Evolutionary conservation across 371 early-diverging fungal genomes (phyloP).

Genomic region (Cokeromyces recurvatus): DNA sequence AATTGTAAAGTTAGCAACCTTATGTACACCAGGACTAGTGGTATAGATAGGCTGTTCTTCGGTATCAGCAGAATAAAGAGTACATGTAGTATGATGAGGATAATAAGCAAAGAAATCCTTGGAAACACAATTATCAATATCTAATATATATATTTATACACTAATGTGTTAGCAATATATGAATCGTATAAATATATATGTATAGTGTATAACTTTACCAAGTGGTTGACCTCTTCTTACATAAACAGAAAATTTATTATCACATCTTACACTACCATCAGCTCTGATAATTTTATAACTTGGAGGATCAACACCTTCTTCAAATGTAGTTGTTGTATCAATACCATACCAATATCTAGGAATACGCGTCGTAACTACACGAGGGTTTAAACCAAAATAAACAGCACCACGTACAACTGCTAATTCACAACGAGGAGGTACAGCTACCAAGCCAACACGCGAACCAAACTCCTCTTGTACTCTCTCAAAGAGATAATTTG

Average conservation of each 20-base stretch:
- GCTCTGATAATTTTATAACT: slow-evolving; percentile 44
- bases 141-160: slow-evolving; percentile 1
- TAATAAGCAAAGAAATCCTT: slow-evolving; percentile 45
- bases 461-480: slow-evolving; percentile 40
- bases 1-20: slow-evolving; percentile 49
- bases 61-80: slow-evolving; percentile 47
- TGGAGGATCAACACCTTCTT: slow-evolving; percentile 49
- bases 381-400: slow-evolving; percentile 53
- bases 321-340: slow-evolving; percentile 53
- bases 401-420: slow-evolving; percentile 52
- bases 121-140: slow-evolving; percentile 26
- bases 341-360: slow-evolving; percentile 62
- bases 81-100: slow-evolving; percentile 48
- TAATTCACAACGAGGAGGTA: slow-evolving; percentile 49
- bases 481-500: slow-evolving; percentile 53
- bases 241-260: slow-evolving; percentile 47
- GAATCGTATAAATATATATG: too few species aligned
- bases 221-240: slow-evolving; percentile 38
- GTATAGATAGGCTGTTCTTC: slow-evolving; percentile 47
- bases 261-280: slow-evolving; percentile 47
- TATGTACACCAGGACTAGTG: slow-evolving; percentile 44
- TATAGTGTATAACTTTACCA: slow-evolving; percentile 19
- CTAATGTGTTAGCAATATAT: too few species aligned
- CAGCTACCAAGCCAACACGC: slow-evolving; percentile 39
- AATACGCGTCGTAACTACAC: slow-evolving; percentile 52